A percentile compares a stretch with the other conserved stretches of the same genome.
These are phyloP conservation scores for Talaromyces sp. DNA, from an alignment of 2,329 filamentous ascomycete genomes.

Conservation along the genomic window DNA sequence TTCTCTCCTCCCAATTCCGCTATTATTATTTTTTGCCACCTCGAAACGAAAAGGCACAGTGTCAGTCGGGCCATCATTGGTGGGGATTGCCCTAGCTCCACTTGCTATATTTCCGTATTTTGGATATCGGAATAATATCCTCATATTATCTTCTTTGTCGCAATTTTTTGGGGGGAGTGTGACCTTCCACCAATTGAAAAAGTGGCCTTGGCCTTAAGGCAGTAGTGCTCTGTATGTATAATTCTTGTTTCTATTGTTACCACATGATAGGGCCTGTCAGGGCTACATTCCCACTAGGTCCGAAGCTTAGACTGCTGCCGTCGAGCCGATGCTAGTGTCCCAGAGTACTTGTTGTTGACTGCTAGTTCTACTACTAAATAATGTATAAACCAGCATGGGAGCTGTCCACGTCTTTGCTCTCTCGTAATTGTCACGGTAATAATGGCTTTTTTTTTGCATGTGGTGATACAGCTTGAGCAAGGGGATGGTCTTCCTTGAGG, in stretches of 20 bases:
- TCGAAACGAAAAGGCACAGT: background rate
- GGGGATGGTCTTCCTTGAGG: too few species aligned
- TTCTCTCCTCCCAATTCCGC: background rate
- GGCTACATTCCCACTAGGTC: slow-evolving; percentile 10
- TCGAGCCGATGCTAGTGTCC: background rate
- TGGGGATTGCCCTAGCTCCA: background rate
- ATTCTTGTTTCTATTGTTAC: background rate
- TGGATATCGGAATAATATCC: too few species aligned
- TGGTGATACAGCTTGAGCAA: background rate
- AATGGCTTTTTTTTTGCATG: background rate
- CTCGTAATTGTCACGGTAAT: background rate
- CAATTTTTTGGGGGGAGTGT: background rate
- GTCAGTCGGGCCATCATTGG: background rate
- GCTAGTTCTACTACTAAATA: background rate
- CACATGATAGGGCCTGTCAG: background rate
- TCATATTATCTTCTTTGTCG: background rate
- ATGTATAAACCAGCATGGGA: background rate
- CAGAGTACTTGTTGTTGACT: background rate
- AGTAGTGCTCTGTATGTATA: background rate
- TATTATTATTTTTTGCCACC: background rate
- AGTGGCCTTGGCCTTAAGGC: background rate
- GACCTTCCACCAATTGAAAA: background rate
- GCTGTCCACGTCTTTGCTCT: too few species aligned
- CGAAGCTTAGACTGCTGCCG: slow-evolving; percentile 6
- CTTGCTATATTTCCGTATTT: background rate